Evolutionary conservation across 129 eudicot species (phyloP).

Genomic region (Escallonia rubra): DNA sequence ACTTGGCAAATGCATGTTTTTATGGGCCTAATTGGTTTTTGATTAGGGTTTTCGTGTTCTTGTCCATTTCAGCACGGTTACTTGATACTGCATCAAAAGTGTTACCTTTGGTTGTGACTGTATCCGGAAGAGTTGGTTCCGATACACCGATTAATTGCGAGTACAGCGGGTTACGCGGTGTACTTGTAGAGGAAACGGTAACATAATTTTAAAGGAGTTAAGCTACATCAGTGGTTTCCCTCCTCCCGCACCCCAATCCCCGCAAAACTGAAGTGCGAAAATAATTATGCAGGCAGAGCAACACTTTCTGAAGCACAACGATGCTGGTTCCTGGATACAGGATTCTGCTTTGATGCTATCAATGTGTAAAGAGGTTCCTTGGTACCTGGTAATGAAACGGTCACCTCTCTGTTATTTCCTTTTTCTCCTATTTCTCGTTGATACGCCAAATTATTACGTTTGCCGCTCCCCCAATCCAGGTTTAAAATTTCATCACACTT

Average conservation of each 20-base stretch:
- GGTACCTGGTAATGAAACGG: conserved; percentile 63
- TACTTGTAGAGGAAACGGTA: conserved; percentile 97
- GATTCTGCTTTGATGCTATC: conserved; percentile 93
- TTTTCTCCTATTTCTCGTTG: not conserved
- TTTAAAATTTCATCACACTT: too few species aligned
- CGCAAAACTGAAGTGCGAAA: not conserved
- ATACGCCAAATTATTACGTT: too few species aligned
- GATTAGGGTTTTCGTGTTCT: not conserved
- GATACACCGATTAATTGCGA: conserved; percentile 84
- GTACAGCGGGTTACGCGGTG: conserved; percentile 89
- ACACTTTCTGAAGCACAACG: conserved; percentile 94
- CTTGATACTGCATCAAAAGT: conserved; percentile 79
- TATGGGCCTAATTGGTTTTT: too few species aligned
- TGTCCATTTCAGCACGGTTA: conserved; percentile 58
- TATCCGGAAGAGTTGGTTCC: conserved; percentile 93
- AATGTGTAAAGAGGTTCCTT: conserved; percentile 89
- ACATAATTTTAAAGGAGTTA: conserved; percentile 4
- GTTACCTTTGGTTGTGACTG: conserved; percentile 79
- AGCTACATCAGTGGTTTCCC: not conserved
- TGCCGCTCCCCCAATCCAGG: too few species aligned
- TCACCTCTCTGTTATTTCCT: not conserved
- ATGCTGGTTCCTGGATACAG: conserved; percentile 99
- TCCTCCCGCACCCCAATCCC: not conserved
- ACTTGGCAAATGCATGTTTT: too few species aligned
- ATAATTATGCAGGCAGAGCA: conserved; percentile 64